Base-by-base conservation (phyloP, 352 stramenopile genomes). In the Phytophthora pseudosyringae region DNA sequence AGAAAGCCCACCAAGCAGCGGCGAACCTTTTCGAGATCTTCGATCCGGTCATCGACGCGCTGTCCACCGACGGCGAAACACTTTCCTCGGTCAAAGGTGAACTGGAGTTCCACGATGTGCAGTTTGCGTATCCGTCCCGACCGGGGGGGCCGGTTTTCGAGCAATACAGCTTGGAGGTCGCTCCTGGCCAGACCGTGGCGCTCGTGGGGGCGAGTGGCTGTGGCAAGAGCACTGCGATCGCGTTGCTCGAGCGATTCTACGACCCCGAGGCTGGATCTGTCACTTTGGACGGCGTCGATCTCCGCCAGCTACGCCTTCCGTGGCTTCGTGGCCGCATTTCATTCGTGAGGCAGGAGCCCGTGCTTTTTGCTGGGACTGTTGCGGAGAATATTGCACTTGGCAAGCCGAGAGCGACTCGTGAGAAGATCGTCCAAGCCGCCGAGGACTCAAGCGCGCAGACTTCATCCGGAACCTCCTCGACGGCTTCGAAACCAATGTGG, bases 81-180 rank as follows among this genome's bases (percentile, higher is more conserved):
- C 18, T n/a, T n/a, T n/a, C n/a, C n/a, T n/a, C n/a, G n/a, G 69
- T 77, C 1, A 13, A 71, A 5, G 69, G 69, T 25, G 65, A 77
- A 4, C 74, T 77, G 39, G 69, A 74, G 61, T 77, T 77, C 41
- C 46, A 51, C 16, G 68, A 74, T n/a, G 16, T 77, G 16, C 44
- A 66, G 47, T 77, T 77, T 21, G 39, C 60, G 26, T 77, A 77
- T 29, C 69, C 69, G 12, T 64, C 69, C 32, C 69, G 69, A 29
- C 64, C 69, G 8, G 69, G 74, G n/a, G 69, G 65, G 16, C 68
- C 66, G 32, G 74, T 77, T 35, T 77, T 74, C 59, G 74, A 68
- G 56, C 74, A 77, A 4, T 77, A 77, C 39, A 63, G 36, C 35
- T 45, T 77, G 44, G 74, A 74, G 36, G 63, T 77, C 29, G 55